Conservation (phyloP, 495 filamentous ascomycete genomes). For the Melanomma pulvis-pyrius region DNA sequence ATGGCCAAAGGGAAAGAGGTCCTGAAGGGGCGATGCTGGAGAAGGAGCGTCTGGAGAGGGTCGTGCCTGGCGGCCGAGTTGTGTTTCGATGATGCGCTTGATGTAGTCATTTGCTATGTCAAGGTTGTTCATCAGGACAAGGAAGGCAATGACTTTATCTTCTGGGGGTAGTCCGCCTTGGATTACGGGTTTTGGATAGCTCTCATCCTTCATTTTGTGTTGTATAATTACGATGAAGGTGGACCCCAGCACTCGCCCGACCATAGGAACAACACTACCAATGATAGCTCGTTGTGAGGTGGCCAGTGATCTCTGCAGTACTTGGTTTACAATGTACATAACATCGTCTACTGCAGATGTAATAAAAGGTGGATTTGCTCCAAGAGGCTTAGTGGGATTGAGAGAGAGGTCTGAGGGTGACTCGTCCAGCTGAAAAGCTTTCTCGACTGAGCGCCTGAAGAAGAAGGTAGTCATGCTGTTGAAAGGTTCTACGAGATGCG, state of each 20-base stretch:
- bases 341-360: constrained; percentile 96
- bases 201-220: constrained; percentile 94
- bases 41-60: not conserved
- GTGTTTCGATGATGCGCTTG: constrained; percentile 75
- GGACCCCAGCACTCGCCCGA: constrained; percentile 82
- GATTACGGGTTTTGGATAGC: constrained; percentile 74
- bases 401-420: constrained; percentile 77
- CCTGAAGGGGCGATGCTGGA: constrained; percentile 50
- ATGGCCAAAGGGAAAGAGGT: constrained; percentile 76
- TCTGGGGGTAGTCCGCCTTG: constrained; percentile 82
- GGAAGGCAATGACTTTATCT: constrained; percentile 78
- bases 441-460: constrained; percentile 92
- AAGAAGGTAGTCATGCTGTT: constrained; percentile 91
- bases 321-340: constrained; percentile 97
- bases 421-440: constrained; percentile 98
- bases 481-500: constrained; percentile 74
- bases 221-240: constrained; percentile 98
- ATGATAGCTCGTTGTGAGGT: constrained; percentile 80
- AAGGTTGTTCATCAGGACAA: constrained; percentile 92
- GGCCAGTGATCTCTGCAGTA: constrained; percentile 79
- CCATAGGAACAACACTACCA: constrained; percentile 72
- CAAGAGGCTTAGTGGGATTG: constrained; percentile 66
- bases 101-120: constrained; percentile 89
- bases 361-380: constrained; percentile 81
- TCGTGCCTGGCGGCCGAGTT: constrained; percentile 51